Evolutionary conservation across 306 rosid species (phyloP).

Genomic region (Myrica gale): DNA sequence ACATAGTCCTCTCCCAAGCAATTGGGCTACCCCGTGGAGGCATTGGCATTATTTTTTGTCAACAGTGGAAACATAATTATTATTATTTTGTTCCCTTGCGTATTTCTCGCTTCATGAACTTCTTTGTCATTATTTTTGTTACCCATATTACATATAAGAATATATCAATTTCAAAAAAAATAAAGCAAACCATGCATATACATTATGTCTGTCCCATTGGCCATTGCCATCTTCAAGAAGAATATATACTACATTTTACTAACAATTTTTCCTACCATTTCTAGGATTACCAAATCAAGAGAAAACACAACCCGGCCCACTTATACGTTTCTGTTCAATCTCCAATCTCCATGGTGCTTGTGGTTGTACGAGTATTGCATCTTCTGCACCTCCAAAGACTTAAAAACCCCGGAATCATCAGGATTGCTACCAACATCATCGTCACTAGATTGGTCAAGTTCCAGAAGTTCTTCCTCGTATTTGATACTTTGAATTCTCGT

Average conservation of each 20-base stretch:
- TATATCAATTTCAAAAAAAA: too few species aligned
- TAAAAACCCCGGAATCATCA: constrained; percentile 64
- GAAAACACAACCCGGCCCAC: neutral
- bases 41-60: too few species aligned
- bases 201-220: too few species aligned
- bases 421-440: constrained; percentile 35
- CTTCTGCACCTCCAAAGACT: constrained; percentile 65
- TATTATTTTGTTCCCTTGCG: too few species aligned
- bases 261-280: neutral
- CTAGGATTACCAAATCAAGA: neutral
- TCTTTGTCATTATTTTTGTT: too few species aligned
- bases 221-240: neutral
- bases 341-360: constrained; percentile 27
- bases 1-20: too few species aligned
- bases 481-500: constrained; percentile 51
- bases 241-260: neutral
- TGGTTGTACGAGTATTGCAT: constrained; percentile 18
- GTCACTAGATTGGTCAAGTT: constrained; percentile 48
- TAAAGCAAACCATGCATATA: too few species aligned
- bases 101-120: too few species aligned
- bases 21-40: too few species aligned
- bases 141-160: too few species aligned
- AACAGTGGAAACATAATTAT: too few species aligned
- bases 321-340: constrained; percentile 15
- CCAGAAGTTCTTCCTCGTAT: constrained; percentile 44